Evolutionary conservation across 1,284 basidiomycete genomes (phyloP), one percentile per base, ranked within the genome.

Genomic region (Sphaerobolus stellatus): DNA sequence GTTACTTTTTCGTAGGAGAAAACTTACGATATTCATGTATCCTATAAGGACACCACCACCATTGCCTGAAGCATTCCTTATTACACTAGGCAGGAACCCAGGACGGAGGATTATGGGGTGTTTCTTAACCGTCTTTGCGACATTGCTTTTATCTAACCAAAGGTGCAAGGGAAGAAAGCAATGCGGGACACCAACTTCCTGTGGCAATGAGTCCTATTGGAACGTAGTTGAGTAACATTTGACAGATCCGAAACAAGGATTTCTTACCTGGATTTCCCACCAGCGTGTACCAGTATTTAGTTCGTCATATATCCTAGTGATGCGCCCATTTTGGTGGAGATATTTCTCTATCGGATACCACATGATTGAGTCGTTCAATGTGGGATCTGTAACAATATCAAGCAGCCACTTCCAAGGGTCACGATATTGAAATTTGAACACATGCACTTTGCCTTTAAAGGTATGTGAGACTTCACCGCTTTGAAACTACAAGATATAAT

Each of bases 61-160:
- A 54, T 70, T 70, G 1, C 67, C 67, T 14, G 68, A 70, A 13
- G 56, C 66, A 59, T 70, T 69, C 24, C 65, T 50, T 20, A 69
- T 68, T 1, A 57, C 36, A 7, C 61, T 40, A 33, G 65, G 64
- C 5, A 69, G 62, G 55, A 58, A 67, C 2, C 57, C 57, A 2
- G 62, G 50, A 4, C 59, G 61, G 13, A 65, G 14, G 16, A 68
- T 36, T 54, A 69, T 68, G 2, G 68, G 68, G 47, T 66, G 60
- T 48, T 63, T 67, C 30, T 63, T 66, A 3, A 69, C 64, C 18
- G 58, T 60, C 4, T 59, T 59, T 18, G 63, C 59, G 20, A 66
- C 65, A 7, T 61, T 45, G 36, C 36, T 65, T 50, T 69, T 70
- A 48, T 70, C 68, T 8, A 69, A 61, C 68, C 67, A 70, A 43